Evolutionary conservation across 2,329 filamentous ascomycete genomes (phyloP).

Genomic region (Cladophialophora immunda): DNA sequence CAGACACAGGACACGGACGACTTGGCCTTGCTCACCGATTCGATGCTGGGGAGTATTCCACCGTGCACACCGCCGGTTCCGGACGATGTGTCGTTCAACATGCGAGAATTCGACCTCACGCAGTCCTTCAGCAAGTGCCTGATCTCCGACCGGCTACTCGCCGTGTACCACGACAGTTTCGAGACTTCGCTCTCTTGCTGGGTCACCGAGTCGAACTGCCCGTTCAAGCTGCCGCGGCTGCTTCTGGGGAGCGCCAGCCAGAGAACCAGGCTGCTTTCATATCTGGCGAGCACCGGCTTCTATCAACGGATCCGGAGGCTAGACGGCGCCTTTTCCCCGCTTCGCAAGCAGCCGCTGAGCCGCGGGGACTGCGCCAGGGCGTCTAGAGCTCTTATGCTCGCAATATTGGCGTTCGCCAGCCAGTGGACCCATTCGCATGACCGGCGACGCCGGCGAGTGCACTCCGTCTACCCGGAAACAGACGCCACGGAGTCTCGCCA

Average conservation of each 20-base stretch:
- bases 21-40: neutral
- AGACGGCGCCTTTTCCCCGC: constrained; percentile 19
- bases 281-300: constrained; percentile 16
- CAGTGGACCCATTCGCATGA: constrained; percentile 46
- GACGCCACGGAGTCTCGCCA: neutral
- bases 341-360: constrained; percentile 41
- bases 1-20: neutral
- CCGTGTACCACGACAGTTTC: constrained; percentile 57
- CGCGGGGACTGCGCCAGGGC: constrained; percentile 49
- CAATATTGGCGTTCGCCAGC: constrained; percentile 55
- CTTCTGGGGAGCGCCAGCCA: constrained; percentile 14
- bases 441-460: no score
- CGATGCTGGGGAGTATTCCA: constrained; percentile 5
- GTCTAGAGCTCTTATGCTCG: constrained; percentile 50
- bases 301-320: constrained; percentile 20
- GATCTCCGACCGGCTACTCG: constrained; percentile 46
- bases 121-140: constrained; percentile 19
- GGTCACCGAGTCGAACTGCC: constrained; percentile 51
- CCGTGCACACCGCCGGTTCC: neutral
- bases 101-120: constrained; percentile 21
- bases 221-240: constrained; percentile 19
- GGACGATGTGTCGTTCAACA: constrained; percentile 14
- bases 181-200: constrained; percentile 56
- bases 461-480: neutral
- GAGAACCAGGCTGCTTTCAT: neutral